These are phyloP conservation scores for California macrophylla DNA, from an alignment of 441 rosid genomes.

Conservation along the genomic window DNA sequence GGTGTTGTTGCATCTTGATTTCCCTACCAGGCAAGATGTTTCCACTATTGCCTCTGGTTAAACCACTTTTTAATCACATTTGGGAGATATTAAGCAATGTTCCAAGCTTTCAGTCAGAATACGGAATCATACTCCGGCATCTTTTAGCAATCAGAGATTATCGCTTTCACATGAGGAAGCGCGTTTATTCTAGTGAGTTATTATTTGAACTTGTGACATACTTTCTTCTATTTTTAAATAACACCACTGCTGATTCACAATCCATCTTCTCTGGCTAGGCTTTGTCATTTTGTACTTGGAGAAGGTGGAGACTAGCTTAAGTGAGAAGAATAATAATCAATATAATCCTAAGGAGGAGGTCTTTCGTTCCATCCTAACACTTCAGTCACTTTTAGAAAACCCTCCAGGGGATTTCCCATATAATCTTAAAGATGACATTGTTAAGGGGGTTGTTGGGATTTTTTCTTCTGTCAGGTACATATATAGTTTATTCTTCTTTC, in stretches of 20 bases:
- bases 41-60: slow-evolving; percentile 61
- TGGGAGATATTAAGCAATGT: slow-evolving; percentile 63
- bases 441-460: slow-evolving; percentile 54
- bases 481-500: slow-evolving; percentile 8
- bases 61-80: slow-evolving; percentile 56
- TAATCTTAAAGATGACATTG: slow-evolving; percentile 55
- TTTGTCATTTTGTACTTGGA: slow-evolving; percentile 58
- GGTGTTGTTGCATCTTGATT: slow-evolving; percentile 7
- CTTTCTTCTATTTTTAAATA: slow-evolving; percentile 14
- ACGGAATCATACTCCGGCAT: slow-evolving; percentile 72
- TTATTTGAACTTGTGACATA: slow-evolving; percentile 7
- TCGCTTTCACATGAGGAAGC: slow-evolving; percentile 71
- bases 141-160: slow-evolving; percentile 60
- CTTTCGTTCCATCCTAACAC: slow-evolving; percentile 53
- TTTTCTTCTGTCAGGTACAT: slow-evolving; percentile 63
- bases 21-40: slow-evolving; percentile 42
- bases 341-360: slow-evolving; percentile 65
- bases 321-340: slow-evolving; percentile 38
- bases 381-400: slow-evolving; percentile 72
- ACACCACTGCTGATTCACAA: slow-evolving; percentile 12
- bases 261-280: slow-evolving; percentile 36
- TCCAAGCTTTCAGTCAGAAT: slow-evolving; percentile 78
- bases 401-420: slow-evolving; percentile 84
- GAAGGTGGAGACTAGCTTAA: slow-evolving; percentile 53
- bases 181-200: slow-evolving; percentile 59